These are phyloP conservation scores for Coprinellus aureogranulatus DNA, from an alignment of 768 basidiomycete species.

Conservation along the genomic window DNA sequence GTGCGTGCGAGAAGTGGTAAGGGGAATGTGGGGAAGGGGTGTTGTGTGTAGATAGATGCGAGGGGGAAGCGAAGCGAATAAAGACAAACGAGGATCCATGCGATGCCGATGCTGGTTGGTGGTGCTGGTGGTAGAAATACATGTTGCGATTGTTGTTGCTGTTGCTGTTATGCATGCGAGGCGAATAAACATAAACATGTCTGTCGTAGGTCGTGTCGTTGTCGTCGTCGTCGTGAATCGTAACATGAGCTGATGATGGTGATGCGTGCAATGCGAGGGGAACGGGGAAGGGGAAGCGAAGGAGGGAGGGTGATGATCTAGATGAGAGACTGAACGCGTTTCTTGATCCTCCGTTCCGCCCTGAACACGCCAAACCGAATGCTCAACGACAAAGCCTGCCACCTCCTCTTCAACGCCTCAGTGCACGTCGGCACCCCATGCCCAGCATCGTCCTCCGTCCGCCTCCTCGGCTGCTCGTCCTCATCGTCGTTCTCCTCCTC, in stretches of 20 bases:
- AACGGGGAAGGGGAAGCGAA: neutral
- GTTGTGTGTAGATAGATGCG: neutral
- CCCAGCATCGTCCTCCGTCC: constrained; percentile 20
- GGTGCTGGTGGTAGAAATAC: constrained; percentile 12
- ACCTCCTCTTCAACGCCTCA: constrained; percentile 51
- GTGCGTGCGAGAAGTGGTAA: too few species aligned
- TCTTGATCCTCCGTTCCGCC: constrained; percentile 34
- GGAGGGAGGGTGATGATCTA: neutral
- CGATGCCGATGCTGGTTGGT: neutral
- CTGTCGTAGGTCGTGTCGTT: constrained; percentile 1
- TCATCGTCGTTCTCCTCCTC: too few species aligned
- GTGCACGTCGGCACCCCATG: constrained; percentile 56
- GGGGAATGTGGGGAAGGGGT: neutral
- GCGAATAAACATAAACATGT: neutral
- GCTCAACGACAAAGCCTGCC: constrained; percentile 58
- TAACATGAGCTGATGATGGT: neutral
- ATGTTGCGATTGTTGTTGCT: constrained; percentile 3
- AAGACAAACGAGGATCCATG: neutral
- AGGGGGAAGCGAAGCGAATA: neutral
- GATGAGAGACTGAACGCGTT: constrained; percentile 26
- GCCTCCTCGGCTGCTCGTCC: constrained; percentile 16
- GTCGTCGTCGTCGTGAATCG: constrained; percentile 1
- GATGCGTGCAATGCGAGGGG: neutral
- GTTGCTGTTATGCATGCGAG: neutral
- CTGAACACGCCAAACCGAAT: constrained; percentile 60